Percentiles rank a stretch among this genome's conserved stretches.
Evolutionary conservation across 2,329 filamentous ascomycete species (phyloP).

Genomic region (Elsinoe perseae): DNA sequence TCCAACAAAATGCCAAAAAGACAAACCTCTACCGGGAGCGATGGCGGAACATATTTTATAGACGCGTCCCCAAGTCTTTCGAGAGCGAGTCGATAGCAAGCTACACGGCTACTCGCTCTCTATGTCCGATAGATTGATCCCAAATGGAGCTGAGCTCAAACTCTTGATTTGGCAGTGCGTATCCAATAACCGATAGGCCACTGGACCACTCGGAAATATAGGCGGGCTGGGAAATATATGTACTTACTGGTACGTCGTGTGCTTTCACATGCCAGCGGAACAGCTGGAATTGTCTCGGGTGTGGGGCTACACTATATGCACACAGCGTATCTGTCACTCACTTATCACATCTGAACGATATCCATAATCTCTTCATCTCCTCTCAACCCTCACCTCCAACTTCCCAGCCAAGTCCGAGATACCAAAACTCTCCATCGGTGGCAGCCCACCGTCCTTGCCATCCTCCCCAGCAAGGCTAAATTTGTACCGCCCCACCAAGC

Average conservation of each 20-base stretch:
- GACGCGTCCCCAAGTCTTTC: too few species aligned
- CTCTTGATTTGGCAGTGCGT: neutral
- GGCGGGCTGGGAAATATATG: neutral
- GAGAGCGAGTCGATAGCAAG: neutral
- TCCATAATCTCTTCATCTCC: neutral
- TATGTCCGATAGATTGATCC: neutral
- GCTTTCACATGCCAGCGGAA: neutral
- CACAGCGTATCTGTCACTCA: too few species aligned
- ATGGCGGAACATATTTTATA: too few species aligned
- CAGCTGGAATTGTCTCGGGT: too few species aligned
- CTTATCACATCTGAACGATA: neutral
- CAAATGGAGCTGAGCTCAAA: neutral
- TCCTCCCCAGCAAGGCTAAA: neutral
- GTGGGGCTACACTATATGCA: too few species aligned
- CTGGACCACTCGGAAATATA: neutral
- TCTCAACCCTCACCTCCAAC: slow-evolving; percentile 9
- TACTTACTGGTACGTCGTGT: neutral
- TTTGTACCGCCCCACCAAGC: slow-evolving; percentile 18
- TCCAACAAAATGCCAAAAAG: too few species aligned
- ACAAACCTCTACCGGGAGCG: too few species aligned
- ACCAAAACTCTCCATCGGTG: slow-evolving; percentile 12
- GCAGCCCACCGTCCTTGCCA: neutral
- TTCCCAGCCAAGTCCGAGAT: slow-evolving; percentile 5
- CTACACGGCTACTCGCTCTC: neutral
- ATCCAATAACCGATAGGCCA: neutral